Percentiles rank a stretch among this genome's conserved stretches.
Conservation (phyloP, 163 green algal species). For the Scenedesmus sp. region DNA sequence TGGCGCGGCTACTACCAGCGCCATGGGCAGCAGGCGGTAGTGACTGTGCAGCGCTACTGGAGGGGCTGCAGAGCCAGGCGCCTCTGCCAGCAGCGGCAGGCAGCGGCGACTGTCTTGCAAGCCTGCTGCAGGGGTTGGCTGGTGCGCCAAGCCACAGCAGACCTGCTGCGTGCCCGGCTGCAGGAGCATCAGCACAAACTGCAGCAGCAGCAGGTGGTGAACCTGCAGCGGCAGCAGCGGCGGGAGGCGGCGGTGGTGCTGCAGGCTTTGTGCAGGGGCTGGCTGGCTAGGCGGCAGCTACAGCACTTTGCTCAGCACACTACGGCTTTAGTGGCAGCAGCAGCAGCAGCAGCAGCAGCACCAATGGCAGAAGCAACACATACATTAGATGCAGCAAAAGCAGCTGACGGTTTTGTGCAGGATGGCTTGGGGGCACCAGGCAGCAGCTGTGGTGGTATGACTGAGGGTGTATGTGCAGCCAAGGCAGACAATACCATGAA, state of each 20-base stretch:
- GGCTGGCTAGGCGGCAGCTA: conserved; percentile 15
- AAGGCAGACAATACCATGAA: background rate
- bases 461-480: background rate
- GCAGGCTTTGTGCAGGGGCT: background rate
- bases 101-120: conserved; percentile 26
- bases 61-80: background rate
- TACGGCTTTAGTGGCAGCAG: background rate
- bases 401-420: background rate
- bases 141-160: background rate
- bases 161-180: conserved; percentile 7
- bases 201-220: conserved; percentile 34
- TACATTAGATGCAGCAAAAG: background rate
- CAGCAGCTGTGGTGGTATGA: background rate
- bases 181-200: conserved; percentile 8
- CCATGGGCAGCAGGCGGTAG: background rate
- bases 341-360: background rate
- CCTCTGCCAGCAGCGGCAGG: background rate
- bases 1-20: conserved; percentile 19
- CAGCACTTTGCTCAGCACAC: background rate
- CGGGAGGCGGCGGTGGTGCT: conserved; percentile 22
- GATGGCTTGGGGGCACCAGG: background rate
- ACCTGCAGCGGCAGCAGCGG: conserved; percentile 12
- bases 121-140: conserved; percentile 3
- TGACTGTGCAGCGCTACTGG: conserved; percentile 21
- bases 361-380: background rate